Percentiles rank a stretch among this genome's conserved stretches.
Evolutionary conservation across 2,329 filamentous ascomycete genomes (phyloP).

Genomic region (Rachicladosporium sp.): DNA sequence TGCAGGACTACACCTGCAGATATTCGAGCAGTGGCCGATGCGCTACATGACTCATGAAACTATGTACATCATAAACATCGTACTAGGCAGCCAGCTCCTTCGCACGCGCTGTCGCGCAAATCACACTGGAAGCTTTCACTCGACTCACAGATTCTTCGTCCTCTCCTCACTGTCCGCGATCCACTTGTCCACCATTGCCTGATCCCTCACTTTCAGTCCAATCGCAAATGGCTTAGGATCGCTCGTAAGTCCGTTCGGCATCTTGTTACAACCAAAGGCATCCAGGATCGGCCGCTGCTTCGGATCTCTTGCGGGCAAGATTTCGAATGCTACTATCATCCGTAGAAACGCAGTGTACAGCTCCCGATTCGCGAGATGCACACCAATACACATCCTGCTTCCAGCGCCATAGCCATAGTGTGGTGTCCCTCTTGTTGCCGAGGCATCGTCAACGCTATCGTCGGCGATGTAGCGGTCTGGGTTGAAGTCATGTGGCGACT

Average conservation of each 20-base stretch:
- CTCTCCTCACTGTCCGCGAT: slow-evolving; percentile 35
- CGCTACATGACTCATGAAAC: background rate
- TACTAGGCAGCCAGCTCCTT: too few relatives aligned
- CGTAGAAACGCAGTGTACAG: slow-evolving; percentile 35
- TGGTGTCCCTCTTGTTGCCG: slow-evolving; percentile 28
- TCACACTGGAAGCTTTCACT: too few relatives aligned
- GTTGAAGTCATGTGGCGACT: slow-evolving; percentile 47
- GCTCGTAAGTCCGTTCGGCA: slow-evolving; percentile 37
- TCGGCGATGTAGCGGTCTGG: slow-evolving; percentile 57
- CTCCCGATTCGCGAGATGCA: slow-evolving; percentile 27
- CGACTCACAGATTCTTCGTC: slow-evolving; percentile 27
- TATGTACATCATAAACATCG: too few relatives aligned
- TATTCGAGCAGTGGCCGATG: slow-evolving; percentile 13
- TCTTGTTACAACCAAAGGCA: slow-evolving; percentile 32
- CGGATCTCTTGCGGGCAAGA: slow-evolving; percentile 28
- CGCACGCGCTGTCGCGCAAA: too few relatives aligned
- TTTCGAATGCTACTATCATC: slow-evolving; percentile 34
- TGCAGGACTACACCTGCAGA: slow-evolving; percentile 34
- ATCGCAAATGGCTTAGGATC: slow-evolving; percentile 41
- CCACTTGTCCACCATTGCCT: slow-evolving; percentile 31
- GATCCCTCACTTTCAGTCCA: slow-evolving; percentile 33
- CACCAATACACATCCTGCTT: slow-evolving; percentile 23
- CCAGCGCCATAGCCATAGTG: slow-evolving; percentile 37
- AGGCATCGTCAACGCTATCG: slow-evolving; percentile 30
- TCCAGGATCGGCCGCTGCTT: slow-evolving; percentile 33